These are phyloP conservation scores for Rhodotorula mucilaginosa DNA, from an alignment of 1,284 basidiomycete species.

Conservation along the genomic window DNA sequence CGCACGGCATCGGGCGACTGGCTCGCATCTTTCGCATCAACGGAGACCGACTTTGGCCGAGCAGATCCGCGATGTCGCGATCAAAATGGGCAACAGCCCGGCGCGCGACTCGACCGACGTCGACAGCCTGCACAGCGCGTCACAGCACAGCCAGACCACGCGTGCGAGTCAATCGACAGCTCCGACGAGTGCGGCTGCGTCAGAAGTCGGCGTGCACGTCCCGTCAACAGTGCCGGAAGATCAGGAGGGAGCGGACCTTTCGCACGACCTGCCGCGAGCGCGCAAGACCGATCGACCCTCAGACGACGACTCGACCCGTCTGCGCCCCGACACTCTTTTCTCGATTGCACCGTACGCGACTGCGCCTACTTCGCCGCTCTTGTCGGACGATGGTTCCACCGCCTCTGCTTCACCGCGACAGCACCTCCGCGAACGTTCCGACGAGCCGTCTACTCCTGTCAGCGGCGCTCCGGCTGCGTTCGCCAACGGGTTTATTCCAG, in stretches of 20 bases:
- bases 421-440: neutral
- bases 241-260: neutral
- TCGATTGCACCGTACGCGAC: slow-evolving; percentile 26
- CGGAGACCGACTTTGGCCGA: slow-evolving; percentile 34
- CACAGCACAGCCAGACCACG: slow-evolving; percentile 14
- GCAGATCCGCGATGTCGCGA: slow-evolving; percentile 27
- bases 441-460: neutral
- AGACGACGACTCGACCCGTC: neutral
- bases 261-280: neutral
- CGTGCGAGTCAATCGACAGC: slow-evolving; percentile 8
- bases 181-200: slow-evolving; percentile 7
- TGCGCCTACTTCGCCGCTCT: slow-evolving; percentile 18
- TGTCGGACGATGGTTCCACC: neutral
- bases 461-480: neutral
- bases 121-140: slow-evolving; percentile 13
- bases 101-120: slow-evolving; percentile 13
- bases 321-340: slow-evolving; percentile 23
- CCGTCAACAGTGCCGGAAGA: slow-evolving; percentile 1
- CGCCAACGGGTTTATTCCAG: neutral
- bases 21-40: slow-evolving; percentile 7
- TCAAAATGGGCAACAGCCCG: slow-evolving; percentile 22
- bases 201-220: neutral
- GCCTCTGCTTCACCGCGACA: no score
- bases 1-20: neutral
- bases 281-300: neutral